Conservation (phyloP, 164 flowering plant species). For the Brasenia schreberi region DNA sequence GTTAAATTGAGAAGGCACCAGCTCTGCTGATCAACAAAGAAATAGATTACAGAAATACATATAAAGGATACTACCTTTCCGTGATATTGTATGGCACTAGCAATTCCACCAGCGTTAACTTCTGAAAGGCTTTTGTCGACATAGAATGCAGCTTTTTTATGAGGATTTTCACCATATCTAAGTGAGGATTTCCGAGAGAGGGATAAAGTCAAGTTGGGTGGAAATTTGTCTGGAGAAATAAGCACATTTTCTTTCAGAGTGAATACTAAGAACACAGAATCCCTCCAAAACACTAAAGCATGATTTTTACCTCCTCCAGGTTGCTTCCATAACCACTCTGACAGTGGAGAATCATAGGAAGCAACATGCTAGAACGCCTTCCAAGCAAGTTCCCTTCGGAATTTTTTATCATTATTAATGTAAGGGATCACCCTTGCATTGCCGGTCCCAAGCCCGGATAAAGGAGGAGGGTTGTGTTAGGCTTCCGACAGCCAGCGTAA, state of each 20-base stretch:
- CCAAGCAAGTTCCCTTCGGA: slow-evolving; percentile 67
- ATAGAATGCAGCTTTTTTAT: slow-evolving; percentile 91
- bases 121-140: slow-evolving; percentile 79
- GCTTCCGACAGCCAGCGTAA: no score
- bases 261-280: neutral
- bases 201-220: slow-evolving; percentile 69
- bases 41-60: no score
- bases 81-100: slow-evolving; percentile 88
- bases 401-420: slow-evolving; percentile 35
- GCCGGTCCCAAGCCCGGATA: no score
- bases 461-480: no score
- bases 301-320: slow-evolving; percentile 38
- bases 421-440: no score
- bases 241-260: neutral
- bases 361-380: slow-evolving; percentile 97
- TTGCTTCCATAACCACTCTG: slow-evolving; percentile 57
- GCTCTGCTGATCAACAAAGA: no score
- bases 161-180: slow-evolving; percentile 99
- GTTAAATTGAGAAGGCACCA: no score
- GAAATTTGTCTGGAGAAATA: slow-evolving; percentile 49
- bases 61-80: slow-evolving; percentile 48
- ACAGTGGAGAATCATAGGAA: slow-evolving; percentile 95
- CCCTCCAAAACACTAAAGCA: neutral
- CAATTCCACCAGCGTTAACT: slow-evolving; percentile 89
- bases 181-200: slow-evolving; percentile 57